Evolutionary conservation across 495 filamentous ascomycete species (phyloP).

Genomic region (Geopyxis carbonaria): DNA sequence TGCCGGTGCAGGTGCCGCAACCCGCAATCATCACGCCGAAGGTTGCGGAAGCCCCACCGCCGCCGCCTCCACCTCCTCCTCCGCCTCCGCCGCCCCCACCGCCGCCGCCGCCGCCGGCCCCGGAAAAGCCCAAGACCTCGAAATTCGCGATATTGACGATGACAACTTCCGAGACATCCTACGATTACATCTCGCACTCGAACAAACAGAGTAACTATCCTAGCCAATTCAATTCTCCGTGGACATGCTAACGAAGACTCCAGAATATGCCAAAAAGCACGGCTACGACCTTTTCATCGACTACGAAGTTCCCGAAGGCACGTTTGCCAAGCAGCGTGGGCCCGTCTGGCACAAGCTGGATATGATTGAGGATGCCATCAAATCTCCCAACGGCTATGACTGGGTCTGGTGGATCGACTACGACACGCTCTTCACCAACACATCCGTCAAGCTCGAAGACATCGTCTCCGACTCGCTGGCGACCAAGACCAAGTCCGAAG

Average conservation of each 20-base stretch:
- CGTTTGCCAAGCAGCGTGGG: background rate
- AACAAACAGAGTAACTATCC: slow-evolving; percentile 1
- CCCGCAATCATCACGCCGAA: background rate
- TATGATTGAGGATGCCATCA: slow-evolving; percentile 4
- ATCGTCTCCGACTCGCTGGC: slow-evolving; percentile 17
- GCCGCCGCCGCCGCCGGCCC: too few species aligned
- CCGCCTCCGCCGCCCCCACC: too few species aligned
- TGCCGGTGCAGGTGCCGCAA: too few species aligned
- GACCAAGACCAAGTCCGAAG: slow-evolving; percentile 9
- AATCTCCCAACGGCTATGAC: slow-evolving; percentile 17
- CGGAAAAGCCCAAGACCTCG: slow-evolving; percentile 1
- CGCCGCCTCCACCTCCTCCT: too few species aligned
- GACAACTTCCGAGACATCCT: slow-evolving; percentile 1
- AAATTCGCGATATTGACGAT: slow-evolving; percentile 1
- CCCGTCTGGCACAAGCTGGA: slow-evolving; percentile 6
- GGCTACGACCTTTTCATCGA: slow-evolving; percentile 3
- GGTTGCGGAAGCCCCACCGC: background rate
- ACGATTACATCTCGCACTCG: slow-evolving; percentile 4
- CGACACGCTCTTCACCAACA: slow-evolving; percentile 17
- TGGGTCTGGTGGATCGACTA: slow-evolving; percentile 27
- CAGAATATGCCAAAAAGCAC: slow-evolving; percentile 5
- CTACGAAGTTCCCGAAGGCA: background rate
- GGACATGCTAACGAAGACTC: background rate
- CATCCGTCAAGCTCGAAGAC: slow-evolving; percentile 8
- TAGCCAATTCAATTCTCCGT: background rate